Evolutionary conservation across 257 asterid genomes (phyloP).

Genomic region (Solanum gandarillasii): DNA sequence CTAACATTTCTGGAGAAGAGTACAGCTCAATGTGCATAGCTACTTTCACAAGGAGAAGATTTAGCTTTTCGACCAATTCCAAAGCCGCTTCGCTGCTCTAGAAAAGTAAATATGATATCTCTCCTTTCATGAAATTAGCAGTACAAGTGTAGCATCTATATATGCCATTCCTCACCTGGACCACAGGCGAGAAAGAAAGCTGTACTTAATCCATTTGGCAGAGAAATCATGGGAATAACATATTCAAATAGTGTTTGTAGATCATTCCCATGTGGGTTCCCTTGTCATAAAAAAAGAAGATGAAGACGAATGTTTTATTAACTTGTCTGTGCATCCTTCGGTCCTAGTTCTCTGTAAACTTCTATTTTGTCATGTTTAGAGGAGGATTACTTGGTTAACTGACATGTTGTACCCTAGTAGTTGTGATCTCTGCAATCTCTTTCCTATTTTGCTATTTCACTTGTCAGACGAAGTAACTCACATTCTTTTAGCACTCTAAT

Average conservation of each 20-base stretch:
- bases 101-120: not conserved
- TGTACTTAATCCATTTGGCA: not conserved
- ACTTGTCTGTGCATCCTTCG: not conserved
- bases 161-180: not conserved
- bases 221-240: not conserved
- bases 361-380: not conserved
- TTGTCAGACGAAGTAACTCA: not conserved
- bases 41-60: not conserved
- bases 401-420: not conserved
- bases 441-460: not conserved
- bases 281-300: not conserved
- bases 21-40: not conserved
- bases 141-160: not conserved
- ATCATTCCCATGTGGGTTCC: not conserved
- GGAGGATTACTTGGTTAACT: not conserved
- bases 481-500: not conserved
- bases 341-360: not conserved
- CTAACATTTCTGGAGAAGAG: not conserved
- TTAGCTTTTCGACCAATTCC: not conserved
- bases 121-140: not conserved
- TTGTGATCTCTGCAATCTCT: not conserved
- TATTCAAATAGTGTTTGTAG: not conserved
- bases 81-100: not conserved
- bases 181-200: not conserved
- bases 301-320: not conserved